Conservation (phyloP, 257 asterid species). For the Solanum etuberosum region DNA sequence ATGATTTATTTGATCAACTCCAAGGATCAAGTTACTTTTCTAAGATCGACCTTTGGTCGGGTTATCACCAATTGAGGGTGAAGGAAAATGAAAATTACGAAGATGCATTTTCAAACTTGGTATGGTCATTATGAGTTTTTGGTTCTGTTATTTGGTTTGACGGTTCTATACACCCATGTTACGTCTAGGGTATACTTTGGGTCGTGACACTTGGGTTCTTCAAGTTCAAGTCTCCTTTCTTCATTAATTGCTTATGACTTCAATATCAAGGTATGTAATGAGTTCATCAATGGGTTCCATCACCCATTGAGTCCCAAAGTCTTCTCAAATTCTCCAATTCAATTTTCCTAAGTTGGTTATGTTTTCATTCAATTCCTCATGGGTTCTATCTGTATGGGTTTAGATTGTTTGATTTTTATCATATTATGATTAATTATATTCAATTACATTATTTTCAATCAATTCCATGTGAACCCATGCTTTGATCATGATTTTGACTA, state of each 20-base stretch:
- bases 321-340: not conserved
- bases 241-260: too few species aligned
- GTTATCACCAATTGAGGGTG: not conserved
- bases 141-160: not conserved
- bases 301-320: not conserved
- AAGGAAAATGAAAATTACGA: not conserved
- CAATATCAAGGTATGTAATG: not conserved
- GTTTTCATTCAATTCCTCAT: not conserved
- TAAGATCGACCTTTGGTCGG: not conserved
- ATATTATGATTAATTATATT: too few species aligned
- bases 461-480: not conserved
- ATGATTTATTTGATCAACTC: not conserved
- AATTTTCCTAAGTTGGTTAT: not conserved
- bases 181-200: not conserved
- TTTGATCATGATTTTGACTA: not conserved
- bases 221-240: too few species aligned
- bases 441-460: not conserved
- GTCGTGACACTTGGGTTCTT: too few species aligned
- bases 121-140: not conserved
- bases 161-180: not conserved
- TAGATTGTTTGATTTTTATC: too few species aligned
- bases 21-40: not conserved
- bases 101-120: not conserved
- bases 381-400: not conserved
- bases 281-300: not conserved